Percentiles rank a stretch among this genome's conserved stretches.
These are phyloP conservation scores for Corylus americana DNA, from an alignment of 306 rosid species.

Conservation along the genomic window DNA sequence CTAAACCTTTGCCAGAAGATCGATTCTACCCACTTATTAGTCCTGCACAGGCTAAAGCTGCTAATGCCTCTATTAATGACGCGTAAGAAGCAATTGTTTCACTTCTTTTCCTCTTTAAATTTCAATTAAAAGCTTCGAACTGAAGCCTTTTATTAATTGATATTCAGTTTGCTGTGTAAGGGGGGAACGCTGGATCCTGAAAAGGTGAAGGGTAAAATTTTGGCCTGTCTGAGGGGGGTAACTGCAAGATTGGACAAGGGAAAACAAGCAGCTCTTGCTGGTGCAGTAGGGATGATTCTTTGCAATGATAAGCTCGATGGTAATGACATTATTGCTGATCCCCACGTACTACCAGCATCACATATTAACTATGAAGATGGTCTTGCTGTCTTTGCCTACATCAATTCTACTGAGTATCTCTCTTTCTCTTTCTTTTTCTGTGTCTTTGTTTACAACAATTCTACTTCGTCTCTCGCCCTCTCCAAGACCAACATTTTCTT, in stretches of 20 bases:
- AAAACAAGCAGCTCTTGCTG: slow-evolving; percentile 47
- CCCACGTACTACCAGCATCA: slow-evolving; percentile 59
- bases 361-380: slow-evolving; percentile 54
- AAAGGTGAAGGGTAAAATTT: slow-evolving; percentile 57
- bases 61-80: slow-evolving; percentile 10
- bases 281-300: slow-evolving; percentile 80
- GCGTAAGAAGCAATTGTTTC: slow-evolving; percentile 48
- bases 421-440: not conserved
- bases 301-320: slow-evolving; percentile 44
- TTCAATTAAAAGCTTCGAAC: not conserved
- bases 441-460: not conserved
- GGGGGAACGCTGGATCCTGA: slow-evolving; percentile 44
- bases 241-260: slow-evolving; percentile 52
- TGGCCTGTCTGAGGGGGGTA: slow-evolving; percentile 60
- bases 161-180: slow-evolving; percentile 42
- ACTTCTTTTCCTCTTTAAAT: not conserved
- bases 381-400: slow-evolving; percentile 40
- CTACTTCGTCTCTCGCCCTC: too few species aligned
- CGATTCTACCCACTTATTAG: slow-evolving; percentile 56
- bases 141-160: not conserved
- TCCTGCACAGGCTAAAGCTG: slow-evolving; percentile 41
- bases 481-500: not conserved
- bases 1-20: slow-evolving; percentile 33
- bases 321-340: slow-evolving; percentile 42
- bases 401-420: slow-evolving; percentile 49